Conservation (phyloP, 495 filamentous ascomycete species). For the Tuber microsphaerosporum region DNA sequence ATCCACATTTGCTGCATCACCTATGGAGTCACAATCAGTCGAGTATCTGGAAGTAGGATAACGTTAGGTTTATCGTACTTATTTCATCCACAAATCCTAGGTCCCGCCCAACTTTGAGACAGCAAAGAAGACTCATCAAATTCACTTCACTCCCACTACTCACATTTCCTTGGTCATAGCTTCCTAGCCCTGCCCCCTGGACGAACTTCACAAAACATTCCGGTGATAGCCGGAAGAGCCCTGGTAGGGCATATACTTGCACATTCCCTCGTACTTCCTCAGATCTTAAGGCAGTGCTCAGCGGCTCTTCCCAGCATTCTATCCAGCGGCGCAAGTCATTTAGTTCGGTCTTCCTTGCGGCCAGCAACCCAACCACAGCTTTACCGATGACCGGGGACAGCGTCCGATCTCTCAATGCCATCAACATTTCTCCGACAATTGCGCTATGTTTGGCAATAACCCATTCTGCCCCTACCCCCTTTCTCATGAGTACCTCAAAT, state of each 20-base stretch:
- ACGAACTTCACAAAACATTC: conserved; percentile 54
- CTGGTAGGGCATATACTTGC: conserved; percentile 65
- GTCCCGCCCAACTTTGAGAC: conserved; percentile 73
- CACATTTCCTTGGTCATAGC: conserved; percentile 6
- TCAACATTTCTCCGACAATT: conserved; percentile 22
- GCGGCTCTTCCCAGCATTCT: conserved; percentile 19
- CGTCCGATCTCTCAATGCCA: conserved; percentile 26
- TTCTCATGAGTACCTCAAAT: conserved; percentile 30
- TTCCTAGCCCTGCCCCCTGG: conserved; percentile 43
- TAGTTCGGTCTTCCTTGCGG: conserved; percentile 18
- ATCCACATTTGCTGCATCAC: conserved; percentile 17
- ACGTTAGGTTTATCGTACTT: conserved; percentile 47
- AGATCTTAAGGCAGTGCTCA: conserved; percentile 17
- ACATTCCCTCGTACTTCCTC: conserved; percentile 49
- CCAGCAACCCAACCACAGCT: conserved; percentile 24
- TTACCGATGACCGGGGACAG: conserved; percentile 35
- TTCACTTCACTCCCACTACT: conserved; percentile 46
- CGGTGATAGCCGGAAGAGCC: conserved; percentile 58
- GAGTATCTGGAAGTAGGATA: conserved; percentile 10
- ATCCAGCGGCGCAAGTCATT: conserved; percentile 14
- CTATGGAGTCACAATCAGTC: conserved; percentile 12
- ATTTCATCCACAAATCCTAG: conserved; percentile 66
- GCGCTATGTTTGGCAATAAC: conserved; percentile 7
- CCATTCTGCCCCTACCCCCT: conserved; percentile 11
- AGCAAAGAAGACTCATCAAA: conserved; percentile 57